A percentile compares a stretch with the other conserved stretches of the same genome.
phyloP scores from a whole-genome alignment of 345 rosid species.

The Luvunga scandens region DNA sequence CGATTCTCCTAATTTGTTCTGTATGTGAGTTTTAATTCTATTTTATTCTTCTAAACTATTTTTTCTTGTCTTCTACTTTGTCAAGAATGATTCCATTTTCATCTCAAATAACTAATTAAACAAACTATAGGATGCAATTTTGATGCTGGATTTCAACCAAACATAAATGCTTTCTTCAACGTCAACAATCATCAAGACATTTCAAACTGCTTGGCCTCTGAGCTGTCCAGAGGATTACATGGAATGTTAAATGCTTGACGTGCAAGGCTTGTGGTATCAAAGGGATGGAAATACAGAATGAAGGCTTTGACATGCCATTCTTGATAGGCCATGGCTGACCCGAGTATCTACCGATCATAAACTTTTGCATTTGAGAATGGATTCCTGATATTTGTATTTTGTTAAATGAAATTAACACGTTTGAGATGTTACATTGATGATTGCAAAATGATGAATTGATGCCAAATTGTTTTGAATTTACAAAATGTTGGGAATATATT shows the following conservation, averaged over 20 bases:
- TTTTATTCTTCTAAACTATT: neutral
- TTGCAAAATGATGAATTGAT: neutral
- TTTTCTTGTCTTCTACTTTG: neutral
- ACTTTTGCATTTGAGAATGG: neutral
- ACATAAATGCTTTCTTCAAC: neutral
- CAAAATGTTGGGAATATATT: neutral
- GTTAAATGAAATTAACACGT: neutral
- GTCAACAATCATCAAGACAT: neutral
- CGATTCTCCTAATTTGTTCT: neutral
- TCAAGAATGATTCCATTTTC: neutral
- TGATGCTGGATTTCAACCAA: conserved; percentile 20
- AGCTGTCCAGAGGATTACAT: conserved; percentile 7
- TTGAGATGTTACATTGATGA: conserved; percentile 8
- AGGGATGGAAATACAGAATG: too few species aligned
- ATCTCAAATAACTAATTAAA: neutral
- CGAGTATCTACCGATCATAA: neutral
- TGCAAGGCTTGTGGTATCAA: neutral
- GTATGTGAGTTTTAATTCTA: neutral
- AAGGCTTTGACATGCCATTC: too few species aligned
- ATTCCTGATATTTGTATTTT: neutral
- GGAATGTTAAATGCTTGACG: neutral
- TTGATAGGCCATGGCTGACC: conserved; percentile 4
- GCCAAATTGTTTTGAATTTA: neutral
- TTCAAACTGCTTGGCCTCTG: neutral
- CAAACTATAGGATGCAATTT: conserved; percentile 29